These are phyloP conservation scores for Globisporangium parvum DNA, from an alignment of 352 stramenopile genomes.

Conservation along the genomic window DNA sequence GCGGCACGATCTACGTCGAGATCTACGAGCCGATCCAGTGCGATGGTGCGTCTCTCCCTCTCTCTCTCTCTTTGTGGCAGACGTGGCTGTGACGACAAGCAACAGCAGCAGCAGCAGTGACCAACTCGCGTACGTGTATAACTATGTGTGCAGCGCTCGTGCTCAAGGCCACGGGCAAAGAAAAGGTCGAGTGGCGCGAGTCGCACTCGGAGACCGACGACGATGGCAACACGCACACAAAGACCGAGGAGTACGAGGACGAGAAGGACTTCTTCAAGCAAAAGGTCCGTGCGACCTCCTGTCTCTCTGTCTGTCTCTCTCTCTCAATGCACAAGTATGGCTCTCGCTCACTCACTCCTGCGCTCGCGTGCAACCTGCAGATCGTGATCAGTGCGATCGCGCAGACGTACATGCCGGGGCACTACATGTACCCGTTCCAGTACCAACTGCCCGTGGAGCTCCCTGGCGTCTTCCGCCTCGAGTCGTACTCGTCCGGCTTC, in stretches of 20 bases:
- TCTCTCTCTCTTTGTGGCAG: background rate
- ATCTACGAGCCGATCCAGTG: conserved; percentile 55
- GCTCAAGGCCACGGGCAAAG: conserved; percentile 57
- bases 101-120: background rate
- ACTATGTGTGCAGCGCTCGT: conserved; percentile 25
- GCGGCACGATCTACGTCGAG: conserved; percentile 46
- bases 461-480: conserved; percentile 46
- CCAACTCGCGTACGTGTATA: background rate
- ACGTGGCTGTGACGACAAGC: background rate
- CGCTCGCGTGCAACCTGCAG: background rate
- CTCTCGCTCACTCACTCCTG: background rate
- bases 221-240: conserved; percentile 22
- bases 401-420: conserved; percentile 28
- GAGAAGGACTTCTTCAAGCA: conserved; percentile 68
- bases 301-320: background rate
- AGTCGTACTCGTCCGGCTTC: conserved; percentile 34
- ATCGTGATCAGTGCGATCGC: conserved; percentile 46
- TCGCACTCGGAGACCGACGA: conserved; percentile 23
- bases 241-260: conserved; percentile 22
- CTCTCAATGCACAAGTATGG: background rate
- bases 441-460: conserved; percentile 47
- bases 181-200: conserved; percentile 54
- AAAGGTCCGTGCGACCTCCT: conserved; percentile 21
- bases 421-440: conserved; percentile 65
- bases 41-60: conserved; percentile 28